Evolutionary conservation across 2,329 filamentous ascomycete species (phyloP), one percentile per base, ranked within the genome.

Genomic region (Tolypocladium cylindrosporum): DNA sequence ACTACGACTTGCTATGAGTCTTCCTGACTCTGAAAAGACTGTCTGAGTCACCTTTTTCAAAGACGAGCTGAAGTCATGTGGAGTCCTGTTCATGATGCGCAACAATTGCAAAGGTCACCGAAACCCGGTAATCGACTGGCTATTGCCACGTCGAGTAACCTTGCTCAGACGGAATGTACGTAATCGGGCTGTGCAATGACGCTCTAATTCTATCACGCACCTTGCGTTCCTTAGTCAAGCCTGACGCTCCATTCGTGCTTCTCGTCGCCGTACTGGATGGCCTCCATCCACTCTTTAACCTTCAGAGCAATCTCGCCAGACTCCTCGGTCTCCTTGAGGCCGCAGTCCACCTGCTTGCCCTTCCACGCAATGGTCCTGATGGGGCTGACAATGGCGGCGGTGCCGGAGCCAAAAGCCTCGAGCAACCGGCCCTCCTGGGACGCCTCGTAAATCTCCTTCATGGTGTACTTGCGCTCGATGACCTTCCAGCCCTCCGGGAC

Each of bases 201-300:
- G 31, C 42, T 55, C 54, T 50, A 56, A 36, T 57, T 51, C 48
- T 36, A 51, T 36, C 19, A 34, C n/a, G 40, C 54, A 41, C 37
- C n/a, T 39, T 43, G 41, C 56, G 10, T 16, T 39, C 31, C 21
- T 58, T 48, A 56, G 50, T 65, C 69, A 68, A 75, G 55, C 56
- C 77, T 65, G 66, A 86, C 87, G 80, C 92, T 97, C 94, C 94
- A 99, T 64, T 87, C 82, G 72, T 97, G 91, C 71, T 90, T 84
- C 74, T 93, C 89, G 63, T 97, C 92, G 62, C 94, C 94, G 71
- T 97, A 97, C 77, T 97, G 93, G 65, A 95, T 92, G 36, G 78
- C 87, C 78, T 96, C 92, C 62, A 99, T 97, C 94, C 94, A 99
- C 67, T 88, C 84, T 84, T 96, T 96, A 87, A 99, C 92, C 74